phyloP scores from a whole-genome alignment of 768 basidiomycete genomes.

The Roridomyces roridus region DNA sequence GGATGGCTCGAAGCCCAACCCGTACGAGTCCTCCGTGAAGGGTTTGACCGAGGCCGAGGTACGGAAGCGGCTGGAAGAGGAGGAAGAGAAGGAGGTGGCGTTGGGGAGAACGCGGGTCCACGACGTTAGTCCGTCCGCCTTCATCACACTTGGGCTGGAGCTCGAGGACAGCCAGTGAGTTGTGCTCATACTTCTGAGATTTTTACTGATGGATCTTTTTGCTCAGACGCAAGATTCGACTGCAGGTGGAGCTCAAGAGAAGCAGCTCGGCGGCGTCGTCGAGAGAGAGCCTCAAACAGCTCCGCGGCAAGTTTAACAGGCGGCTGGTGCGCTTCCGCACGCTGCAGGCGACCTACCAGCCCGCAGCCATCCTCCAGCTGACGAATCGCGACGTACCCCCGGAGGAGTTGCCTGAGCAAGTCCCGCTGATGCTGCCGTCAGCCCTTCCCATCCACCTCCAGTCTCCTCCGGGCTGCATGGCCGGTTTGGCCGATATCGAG shows the following conservation, averaged over 20 bases:
- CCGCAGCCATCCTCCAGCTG: not conserved
- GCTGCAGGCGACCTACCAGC: slow-evolving; percentile 13
- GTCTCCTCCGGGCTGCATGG: not conserved
- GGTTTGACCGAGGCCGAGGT: slow-evolving; percentile 5
- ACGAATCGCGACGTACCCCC: not conserved
- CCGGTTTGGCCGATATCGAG: slow-evolving; percentile 1
- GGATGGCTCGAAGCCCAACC: not conserved
- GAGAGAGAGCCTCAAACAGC: not conserved
- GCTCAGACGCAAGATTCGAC: slow-evolving; percentile 3
- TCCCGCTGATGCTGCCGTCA: slow-evolving; percentile 6
- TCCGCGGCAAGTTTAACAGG: not conserved
- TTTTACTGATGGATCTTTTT: not conserved
- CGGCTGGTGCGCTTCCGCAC: not conserved
- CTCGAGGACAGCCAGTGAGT: slow-evolving; percentile 1
- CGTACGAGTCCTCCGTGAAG: not conserved
- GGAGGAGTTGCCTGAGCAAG: not conserved
- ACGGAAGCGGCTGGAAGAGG: not conserved
- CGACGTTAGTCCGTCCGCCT: not conserved
- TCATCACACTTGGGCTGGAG: not conserved
- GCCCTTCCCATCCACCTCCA: not conserved
- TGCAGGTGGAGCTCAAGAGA: slow-evolving; percentile 4
- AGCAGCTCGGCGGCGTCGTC: not conserved
- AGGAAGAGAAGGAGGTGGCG: not conserved
- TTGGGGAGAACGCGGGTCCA: not conserved
- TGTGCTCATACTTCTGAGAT: not conserved